Conservation (phyloP, 179 eudicot genomes). For the Corrigiola litoralis region DNA sequence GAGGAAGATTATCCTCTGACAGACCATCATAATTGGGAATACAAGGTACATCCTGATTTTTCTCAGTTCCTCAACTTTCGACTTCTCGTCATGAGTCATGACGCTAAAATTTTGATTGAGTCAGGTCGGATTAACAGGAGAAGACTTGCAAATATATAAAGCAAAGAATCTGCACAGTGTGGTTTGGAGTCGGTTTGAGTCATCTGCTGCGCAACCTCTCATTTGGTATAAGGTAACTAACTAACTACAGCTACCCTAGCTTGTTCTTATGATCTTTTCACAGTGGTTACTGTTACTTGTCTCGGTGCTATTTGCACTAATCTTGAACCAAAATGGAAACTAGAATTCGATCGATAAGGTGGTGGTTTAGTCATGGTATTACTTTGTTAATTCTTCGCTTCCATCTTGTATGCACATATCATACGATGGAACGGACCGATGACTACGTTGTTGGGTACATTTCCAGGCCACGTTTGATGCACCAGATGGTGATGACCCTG, state of each 20-base stretch:
- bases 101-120: not conserved
- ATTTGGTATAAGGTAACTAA: slow-evolving; percentile 88
- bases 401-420: no score
- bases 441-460: no score
- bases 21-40: slow-evolving; percentile 57
- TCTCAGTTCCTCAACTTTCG: not conserved
- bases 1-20: slow-evolving; percentile 30
- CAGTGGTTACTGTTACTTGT: no score
- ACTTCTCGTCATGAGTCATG: not conserved
- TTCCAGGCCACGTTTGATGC: slow-evolving; percentile 66
- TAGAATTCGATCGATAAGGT: no score
- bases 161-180: slow-evolving; percentile 39
- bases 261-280: not conserved
- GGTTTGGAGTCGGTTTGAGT: slow-evolving; percentile 39
- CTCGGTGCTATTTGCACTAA: no score
- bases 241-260: not conserved
- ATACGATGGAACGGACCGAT: no score
- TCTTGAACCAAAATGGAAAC: no score
- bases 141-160: slow-evolving; percentile 50
- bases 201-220: slow-evolving; percentile 38
- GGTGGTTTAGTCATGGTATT: no score
- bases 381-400: no score
- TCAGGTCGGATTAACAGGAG: slow-evolving; percentile 85
- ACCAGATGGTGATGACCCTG: slow-evolving; percentile 61
- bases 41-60: slow-evolving; percentile 46